phyloP scores from a whole-genome alignment of 192 early-diverging fungal species.

The Umbelopsis vinacea region DNA sequence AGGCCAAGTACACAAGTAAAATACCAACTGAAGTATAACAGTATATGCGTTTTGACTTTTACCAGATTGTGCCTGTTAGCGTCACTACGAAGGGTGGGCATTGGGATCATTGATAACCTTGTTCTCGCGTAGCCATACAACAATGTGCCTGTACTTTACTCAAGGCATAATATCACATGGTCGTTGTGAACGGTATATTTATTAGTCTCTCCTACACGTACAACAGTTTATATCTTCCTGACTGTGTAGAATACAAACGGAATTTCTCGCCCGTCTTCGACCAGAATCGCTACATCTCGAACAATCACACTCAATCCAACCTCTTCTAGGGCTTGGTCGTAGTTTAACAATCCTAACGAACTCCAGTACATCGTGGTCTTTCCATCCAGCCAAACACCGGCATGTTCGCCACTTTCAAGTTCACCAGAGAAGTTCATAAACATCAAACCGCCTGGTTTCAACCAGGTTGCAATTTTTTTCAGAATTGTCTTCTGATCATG shows the following conservation, averaged over 20 bases:
- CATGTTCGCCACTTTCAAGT: background rate
- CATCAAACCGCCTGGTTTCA: constrained; percentile 5
- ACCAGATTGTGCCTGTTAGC: no score
- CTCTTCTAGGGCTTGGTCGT: background rate
- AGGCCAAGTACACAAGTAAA: background rate
- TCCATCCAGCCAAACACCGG: background rate
- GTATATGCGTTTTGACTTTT: background rate
- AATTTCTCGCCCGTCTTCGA: constrained; percentile 1
- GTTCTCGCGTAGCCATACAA: no score
- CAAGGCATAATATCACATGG: no score
- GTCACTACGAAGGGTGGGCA: no score
- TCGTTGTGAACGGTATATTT: no score
- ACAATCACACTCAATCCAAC: background rate
- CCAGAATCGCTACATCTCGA: background rate
- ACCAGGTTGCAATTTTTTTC: background rate
- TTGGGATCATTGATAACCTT: background rate
- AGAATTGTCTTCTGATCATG: background rate
- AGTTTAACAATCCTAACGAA: background rate
- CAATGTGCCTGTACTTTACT: no score
- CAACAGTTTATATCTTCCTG: background rate
- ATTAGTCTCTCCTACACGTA: no score
- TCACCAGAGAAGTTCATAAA: constrained; percentile 11
- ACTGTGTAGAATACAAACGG: constrained; percentile 1
- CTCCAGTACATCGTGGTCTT: constrained; percentile 16
- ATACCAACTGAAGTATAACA: background rate